Evolutionary conservation across 495 filamentous ascomycete species (phyloP), one percentile per base, ranked within the genome.

Genomic region (Xylaria cubensis): DNA sequence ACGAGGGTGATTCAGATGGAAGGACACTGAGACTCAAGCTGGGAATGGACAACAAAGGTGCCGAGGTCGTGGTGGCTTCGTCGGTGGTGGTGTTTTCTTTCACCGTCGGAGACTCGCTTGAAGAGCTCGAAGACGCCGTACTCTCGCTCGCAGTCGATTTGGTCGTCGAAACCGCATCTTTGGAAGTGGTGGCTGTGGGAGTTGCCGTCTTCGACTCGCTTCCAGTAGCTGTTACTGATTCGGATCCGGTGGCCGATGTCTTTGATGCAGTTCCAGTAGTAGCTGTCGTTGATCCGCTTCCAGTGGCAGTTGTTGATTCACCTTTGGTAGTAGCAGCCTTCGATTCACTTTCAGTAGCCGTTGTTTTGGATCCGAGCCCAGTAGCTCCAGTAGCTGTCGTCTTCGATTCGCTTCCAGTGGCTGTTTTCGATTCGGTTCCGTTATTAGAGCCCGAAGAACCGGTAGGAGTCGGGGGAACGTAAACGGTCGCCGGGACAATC

Each of bases 31-130:
- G 55, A 56, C 73, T 74, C 1, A 77, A 44, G 10, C 75, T 72
- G 34, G 77, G 76, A 50, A 79, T 32, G 48, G 67, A 67, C 41
- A 76, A 70, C 36, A 76, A 56, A 48, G 75, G 77, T 41, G 68
- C 4, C 1, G 21, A 44, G 53, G 75, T 72, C 21, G 69, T 63
- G 1, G 69, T 64, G 19, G 71, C 6, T 19, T 12, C 69, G 39
- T 71, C 58, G 53, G 75, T 70, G 26, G 69, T 65, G 1, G 71
- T 12, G 15, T 17, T 67, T 32, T 72, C 68, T 24, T 62, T 70
- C n/a, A 64, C 68, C 32, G 68, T 64, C 8, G 44, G 19, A 9
- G 68, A 51, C n/a, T 50, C 26, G 15, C 9, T 62, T 24, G 7
- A 10, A 59, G 32, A 9, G 58, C 58, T 61, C 4, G 61, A 64